phyloP scores from a whole-genome alignment of 148 eudicot species.

The Dianthus caryophyllus region DNA sequence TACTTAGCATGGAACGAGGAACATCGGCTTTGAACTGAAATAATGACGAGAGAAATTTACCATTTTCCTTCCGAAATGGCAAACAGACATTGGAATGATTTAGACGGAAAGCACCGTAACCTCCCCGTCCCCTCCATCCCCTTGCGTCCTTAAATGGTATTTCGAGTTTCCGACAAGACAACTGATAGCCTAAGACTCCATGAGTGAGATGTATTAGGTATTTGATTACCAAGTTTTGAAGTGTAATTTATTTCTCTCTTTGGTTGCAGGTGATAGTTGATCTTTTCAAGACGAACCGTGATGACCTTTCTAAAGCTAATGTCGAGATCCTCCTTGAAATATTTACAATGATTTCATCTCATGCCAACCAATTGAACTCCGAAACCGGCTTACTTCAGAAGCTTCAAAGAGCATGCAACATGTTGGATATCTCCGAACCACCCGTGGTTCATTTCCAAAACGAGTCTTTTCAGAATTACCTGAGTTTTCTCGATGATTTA shows the following conservation, averaged over 20 bases:
- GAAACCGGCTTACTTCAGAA: constrained; percentile 42
- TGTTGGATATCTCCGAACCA: constrained; percentile 74
- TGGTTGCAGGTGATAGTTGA: constrained; percentile 61
- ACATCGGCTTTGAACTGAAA: too few species aligned
- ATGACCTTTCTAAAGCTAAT: constrained; percentile 43
- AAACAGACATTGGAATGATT: neutral
- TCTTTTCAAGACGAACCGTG: constrained; percentile 63
- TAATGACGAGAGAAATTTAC: neutral
- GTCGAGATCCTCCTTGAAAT: constrained; percentile 57
- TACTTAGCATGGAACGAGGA: too few species aligned
- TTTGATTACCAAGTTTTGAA: neutral
- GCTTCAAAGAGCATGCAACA: constrained; percentile 65
- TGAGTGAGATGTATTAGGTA: neutral
- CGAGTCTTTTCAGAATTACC: constrained; percentile 60
- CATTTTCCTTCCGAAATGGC: neutral
- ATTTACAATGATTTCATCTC: constrained; percentile 50
- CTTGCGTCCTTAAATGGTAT: neutral
- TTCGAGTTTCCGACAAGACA: neutral
- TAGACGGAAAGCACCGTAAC: neutral
- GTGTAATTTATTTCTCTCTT: constrained; percentile 4
- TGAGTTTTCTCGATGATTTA: constrained; percentile 60
- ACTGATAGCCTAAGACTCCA: neutral
- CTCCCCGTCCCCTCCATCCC: neutral
- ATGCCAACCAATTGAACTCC: constrained; percentile 66
- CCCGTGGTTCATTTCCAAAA: constrained; percentile 84